Evolutionary conservation across 306 rosid genomes (phyloP).

Genomic region (Pachyrhizus erosus): DNA sequence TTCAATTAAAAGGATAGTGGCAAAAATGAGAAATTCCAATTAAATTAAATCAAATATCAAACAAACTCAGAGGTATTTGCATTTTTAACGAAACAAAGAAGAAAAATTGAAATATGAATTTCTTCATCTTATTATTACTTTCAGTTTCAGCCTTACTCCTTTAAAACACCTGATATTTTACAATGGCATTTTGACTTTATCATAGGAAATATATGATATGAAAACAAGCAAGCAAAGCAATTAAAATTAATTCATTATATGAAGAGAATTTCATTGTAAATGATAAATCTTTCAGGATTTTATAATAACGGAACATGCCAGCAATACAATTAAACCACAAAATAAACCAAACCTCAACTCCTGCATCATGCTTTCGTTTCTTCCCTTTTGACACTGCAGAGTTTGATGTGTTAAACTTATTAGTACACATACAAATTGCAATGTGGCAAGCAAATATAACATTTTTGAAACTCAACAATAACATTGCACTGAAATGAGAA

Average conservation of each 20-base stretch:
- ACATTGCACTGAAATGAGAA: conserved; percentile 19
- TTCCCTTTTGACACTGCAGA: conserved; percentile 80
- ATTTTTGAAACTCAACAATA: conserved; percentile 17
- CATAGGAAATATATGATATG: not conserved
- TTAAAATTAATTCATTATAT: conserved; percentile 5
- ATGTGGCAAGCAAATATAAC: conserved; percentile 17
- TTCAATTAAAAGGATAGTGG: not conserved
- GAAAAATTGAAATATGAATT: conserved; percentile 20
- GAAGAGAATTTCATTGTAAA: conserved; percentile 13
- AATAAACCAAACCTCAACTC: conserved; percentile 71
- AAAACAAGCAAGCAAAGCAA: conserved; percentile 21
- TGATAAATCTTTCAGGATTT: not conserved
- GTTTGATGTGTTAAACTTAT: conserved; percentile 36
- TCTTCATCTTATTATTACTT: conserved; percentile 25
- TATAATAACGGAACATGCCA: conserved; percentile 4
- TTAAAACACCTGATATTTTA: conserved; percentile 11
- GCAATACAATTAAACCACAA: conserved; percentile 32
- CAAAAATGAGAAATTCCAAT: conserved; percentile 12
- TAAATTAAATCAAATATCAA: conserved; percentile 27
- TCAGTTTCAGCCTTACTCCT: not conserved
- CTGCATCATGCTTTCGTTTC: conserved; percentile 79
- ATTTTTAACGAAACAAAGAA: conserved; percentile 6
- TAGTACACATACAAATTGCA: conserved; percentile 13
- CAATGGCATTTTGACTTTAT: conserved; percentile 19
- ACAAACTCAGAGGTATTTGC: conserved; percentile 6